Evolutionary conservation across 1,139 yeast species (phyloP).

Genomic region (Blastobotrys capitulatus): DNA sequence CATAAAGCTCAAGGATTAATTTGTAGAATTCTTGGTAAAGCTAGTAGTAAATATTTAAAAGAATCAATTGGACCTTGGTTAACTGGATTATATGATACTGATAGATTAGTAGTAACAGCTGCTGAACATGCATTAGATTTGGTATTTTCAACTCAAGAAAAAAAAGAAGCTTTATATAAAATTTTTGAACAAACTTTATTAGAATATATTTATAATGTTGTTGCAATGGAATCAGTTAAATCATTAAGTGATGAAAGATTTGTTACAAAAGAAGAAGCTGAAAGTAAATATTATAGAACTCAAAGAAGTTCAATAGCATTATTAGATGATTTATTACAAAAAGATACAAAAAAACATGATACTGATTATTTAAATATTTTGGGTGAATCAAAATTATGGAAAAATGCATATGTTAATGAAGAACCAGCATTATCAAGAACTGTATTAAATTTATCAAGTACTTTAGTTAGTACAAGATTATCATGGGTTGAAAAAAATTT

Average conservation of each 20-base stretch:
- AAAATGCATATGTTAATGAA: conserved; percentile 20
- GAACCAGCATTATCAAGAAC: conserved; percentile 26
- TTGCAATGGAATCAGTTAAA: conserved; percentile 52
- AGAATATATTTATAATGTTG: conserved; percentile 47
- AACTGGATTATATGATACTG: conserved; percentile 65
- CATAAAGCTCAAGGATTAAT: conserved; percentile 60
- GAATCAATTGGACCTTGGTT: conserved; percentile 71
- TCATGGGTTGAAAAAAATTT: conserved; percentile 21
- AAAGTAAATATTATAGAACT: conserved; percentile 60
- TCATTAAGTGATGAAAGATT: conserved; percentile 74
- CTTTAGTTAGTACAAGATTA: conserved; percentile 16
- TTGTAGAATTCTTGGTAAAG: conserved; percentile 51
- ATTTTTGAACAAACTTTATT: conserved; percentile 53
- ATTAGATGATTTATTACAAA: conserved; percentile 40
- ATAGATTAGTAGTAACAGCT: conserved; percentile 50
- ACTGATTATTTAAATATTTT: conserved; percentile 19
- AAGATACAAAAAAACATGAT: conserved; percentile 15
- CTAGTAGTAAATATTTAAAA: conserved; percentile 56
- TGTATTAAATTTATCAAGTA: conserved; percentile 17
- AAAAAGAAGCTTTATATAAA: conserved; percentile 55
- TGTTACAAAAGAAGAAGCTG: conserved; percentile 60
- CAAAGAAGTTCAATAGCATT: conserved; percentile 49
- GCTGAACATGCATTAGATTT: conserved; percentile 44
- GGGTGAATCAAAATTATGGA: conserved; percentile 27
- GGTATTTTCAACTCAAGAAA: conserved; percentile 56